Conservation (phyloP, 768 basidiomycete species). For the Pisolithus sp. region DNA sequence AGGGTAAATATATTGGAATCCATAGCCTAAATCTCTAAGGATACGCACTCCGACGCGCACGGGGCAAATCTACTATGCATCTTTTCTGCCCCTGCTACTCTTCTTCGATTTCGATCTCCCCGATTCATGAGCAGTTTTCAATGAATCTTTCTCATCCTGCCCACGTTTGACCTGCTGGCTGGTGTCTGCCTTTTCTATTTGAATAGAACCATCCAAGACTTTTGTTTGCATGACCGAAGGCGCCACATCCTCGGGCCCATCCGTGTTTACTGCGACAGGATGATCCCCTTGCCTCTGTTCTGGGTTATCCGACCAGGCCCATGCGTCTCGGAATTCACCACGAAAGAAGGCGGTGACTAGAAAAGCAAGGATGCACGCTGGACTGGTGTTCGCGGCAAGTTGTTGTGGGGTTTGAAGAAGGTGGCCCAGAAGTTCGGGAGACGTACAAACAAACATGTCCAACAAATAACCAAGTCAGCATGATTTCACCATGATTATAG, state of each 20-base stretch:
- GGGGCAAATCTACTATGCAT: slow-evolving; percentile 1
- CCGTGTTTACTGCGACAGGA: neutral
- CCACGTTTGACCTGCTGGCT: slow-evolving; percentile 3
- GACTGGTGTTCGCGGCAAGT: slow-evolving; percentile 34
- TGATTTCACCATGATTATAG: neutral
- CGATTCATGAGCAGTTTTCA: neutral
- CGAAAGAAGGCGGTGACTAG: slow-evolving; percentile 47
- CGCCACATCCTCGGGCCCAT: neutral
- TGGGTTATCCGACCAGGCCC: slow-evolving; percentile 64
- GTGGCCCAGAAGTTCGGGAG: neutral
- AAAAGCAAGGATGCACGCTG: slow-evolving; percentile 72
- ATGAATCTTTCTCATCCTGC: neutral
- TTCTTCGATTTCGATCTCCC: slow-evolving; percentile 16
- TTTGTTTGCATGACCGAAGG: slow-evolving; percentile 9
- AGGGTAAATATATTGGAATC: too few relatives aligned
- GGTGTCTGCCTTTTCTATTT: slow-evolving; percentile 11
- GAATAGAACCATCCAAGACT: slow-evolving; percentile 9
- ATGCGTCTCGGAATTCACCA: slow-evolving; percentile 67
- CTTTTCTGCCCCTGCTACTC: slow-evolving; percentile 13
- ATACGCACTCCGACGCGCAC: neutral
- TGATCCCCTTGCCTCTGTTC: slow-evolving; percentile 16
- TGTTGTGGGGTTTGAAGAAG: neutral
- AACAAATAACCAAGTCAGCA: neutral
- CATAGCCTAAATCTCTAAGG: too few relatives aligned
- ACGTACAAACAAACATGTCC: neutral